Evolutionary conservation across 2,329 filamentous ascomycete species (phyloP).

Genomic region (Penicillium sp.): DNA sequence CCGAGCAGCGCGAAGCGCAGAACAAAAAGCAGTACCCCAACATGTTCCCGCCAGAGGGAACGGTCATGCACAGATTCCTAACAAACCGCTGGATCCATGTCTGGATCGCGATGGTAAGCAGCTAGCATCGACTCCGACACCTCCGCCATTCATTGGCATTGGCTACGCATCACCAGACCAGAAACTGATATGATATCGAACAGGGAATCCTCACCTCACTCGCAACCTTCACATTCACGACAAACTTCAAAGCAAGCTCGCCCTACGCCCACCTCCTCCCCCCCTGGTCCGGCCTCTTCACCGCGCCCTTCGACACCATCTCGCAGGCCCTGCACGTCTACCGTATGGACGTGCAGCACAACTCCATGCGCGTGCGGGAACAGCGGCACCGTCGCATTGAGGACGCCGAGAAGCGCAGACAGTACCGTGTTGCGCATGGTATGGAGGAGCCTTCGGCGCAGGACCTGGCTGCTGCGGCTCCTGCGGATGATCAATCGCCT

Average conservation of each 20-base stretch:
- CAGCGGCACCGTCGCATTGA: conserved; percentile 74
- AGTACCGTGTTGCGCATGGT: conserved; percentile 85
- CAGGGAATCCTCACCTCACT: conserved; percentile 71
- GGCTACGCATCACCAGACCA: too few species aligned
- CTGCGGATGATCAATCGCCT: conserved; percentile 43
- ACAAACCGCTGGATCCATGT: conserved; percentile 76
- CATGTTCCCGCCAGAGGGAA: conserved; percentile 82
- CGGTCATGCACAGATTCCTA: conserved; percentile 83
- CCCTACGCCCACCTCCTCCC: conserved; percentile 81
- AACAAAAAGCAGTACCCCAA: conserved; percentile 78
- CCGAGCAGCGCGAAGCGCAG: conserved; percentile 69
- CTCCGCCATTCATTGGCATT: too few species aligned
- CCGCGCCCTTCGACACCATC: conserved; percentile 71
- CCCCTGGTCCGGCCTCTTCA: conserved; percentile 67
- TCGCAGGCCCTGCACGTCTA: conserved; percentile 72
- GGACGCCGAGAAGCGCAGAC: conserved; percentile 83
- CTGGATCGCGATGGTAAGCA: conserved; percentile 77
- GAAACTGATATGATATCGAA: background rate
- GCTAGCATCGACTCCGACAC: background rate
- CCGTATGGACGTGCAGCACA: conserved; percentile 74
- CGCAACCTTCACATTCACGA: conserved; percentile 72
- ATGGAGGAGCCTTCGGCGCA: conserved; percentile 60
- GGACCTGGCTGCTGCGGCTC: conserved; percentile 32
- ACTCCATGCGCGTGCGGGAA: conserved; percentile 69
- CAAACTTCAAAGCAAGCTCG: conserved; percentile 78